Evolutionary conservation across 2,329 filamentous ascomycete species (phyloP), one percentile per base, ranked within the genome.

Genomic region (Didymella pinodella): DNA sequence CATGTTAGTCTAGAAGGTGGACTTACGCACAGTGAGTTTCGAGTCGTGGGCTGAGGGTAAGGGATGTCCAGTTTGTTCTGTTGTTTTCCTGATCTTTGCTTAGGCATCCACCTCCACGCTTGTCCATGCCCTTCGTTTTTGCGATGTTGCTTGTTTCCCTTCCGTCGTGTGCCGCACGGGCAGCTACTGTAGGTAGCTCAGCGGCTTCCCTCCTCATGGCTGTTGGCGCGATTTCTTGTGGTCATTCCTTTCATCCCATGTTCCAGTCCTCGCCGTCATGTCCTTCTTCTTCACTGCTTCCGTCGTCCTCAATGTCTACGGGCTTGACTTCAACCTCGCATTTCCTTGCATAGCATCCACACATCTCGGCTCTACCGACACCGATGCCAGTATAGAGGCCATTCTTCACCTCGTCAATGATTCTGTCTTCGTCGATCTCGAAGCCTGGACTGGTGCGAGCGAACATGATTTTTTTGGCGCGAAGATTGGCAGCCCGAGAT

Each of bases 401-500:
- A n/a, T 61, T 41, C 31, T 60, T 65, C 16, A 63, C 36, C 34
- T 70, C 65, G 51, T 69, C 66, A 20, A 70, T 65, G 5, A 70
- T 68, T 49, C 66, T 69, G 53, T 70, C 66, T 14, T 65, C 38
- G 44, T 70, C 68, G 28, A 68, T 58, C 3, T 63, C 61, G 25
- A 63, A 65, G 1, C 59, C 62, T 28, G 62, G 34, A 10, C 32
- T 48, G 7, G 10, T 47, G 28, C 46, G 40, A 18, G 65, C 63
- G 44, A 65, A 69, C 38, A 70, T 70, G 12, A 65, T 59, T 20
- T 69, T 70, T 43, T 68, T 70, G 8, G 67, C 67, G 20, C 65
- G 63, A 11, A 49, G 57, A 38, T 70, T 70, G 16, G 67, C 67
- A 20, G 60, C 62, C 3, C 46, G 36, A 36, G 57, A 59, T 20